A percentile compares a stretch with the other conserved stretches of the same genome.
These are phyloP conservation scores for Pleurotus cornucopiae DNA, from an alignment of 768 basidiomycete species.

Conservation along the genomic window DNA sequence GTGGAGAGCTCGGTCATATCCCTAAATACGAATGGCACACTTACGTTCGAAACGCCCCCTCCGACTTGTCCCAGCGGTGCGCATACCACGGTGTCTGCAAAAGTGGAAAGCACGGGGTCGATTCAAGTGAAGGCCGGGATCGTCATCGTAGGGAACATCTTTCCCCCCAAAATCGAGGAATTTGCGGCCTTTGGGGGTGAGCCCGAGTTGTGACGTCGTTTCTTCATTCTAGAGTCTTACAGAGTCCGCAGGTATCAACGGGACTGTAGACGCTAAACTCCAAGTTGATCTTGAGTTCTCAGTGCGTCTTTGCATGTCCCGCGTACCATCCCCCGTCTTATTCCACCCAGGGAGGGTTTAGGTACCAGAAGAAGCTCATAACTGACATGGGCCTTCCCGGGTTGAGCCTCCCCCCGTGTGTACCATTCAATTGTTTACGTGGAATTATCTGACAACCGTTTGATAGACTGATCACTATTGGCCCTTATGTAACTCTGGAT, in stretches of 20 bases:
- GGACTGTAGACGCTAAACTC: background rate
- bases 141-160: background rate
- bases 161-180: background rate
- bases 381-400: background rate
- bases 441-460: background rate
- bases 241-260: background rate
- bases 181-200: conserved; percentile 2
- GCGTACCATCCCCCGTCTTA: background rate
- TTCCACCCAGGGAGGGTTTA: background rate
- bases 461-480: background rate
- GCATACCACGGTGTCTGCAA: background rate
- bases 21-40: background rate
- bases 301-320: background rate
- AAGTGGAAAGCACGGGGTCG: background rate
- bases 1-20: background rate
- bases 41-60: background rate
- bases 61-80: background rate
- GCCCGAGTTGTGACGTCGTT: too few species aligned
- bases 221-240: too few species aligned
- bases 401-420: background rate
- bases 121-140: background rate
- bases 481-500: background rate
- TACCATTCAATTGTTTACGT: background rate
- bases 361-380: background rate
- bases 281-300: background rate